Evolutionary conservation across 305 asterid species (phyloP).

Genomic region (Solanum aculeatissimum): DNA sequence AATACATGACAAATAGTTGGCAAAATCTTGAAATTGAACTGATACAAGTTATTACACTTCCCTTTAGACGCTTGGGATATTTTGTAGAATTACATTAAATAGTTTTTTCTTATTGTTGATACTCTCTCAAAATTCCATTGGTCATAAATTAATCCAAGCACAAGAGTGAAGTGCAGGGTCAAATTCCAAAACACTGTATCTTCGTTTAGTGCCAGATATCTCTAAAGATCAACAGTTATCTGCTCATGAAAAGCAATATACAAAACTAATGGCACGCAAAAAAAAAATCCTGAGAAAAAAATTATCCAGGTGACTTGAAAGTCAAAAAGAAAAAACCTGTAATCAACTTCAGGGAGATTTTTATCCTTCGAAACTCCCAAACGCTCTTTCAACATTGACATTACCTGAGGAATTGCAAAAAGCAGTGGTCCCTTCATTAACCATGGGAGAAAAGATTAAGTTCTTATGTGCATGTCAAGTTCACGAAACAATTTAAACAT

Average conservation of each 20-base stretch:
- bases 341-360: slow-evolving; percentile 76
- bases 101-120: background rate
- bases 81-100: background rate
- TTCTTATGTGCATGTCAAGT: background rate
- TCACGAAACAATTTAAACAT: background rate
- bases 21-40: background rate
- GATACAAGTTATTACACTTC: background rate
- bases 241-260: background rate
- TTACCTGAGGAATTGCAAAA: slow-evolving; percentile 48
- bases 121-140: background rate
- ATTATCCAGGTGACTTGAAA: background rate
- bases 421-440: slow-evolving; percentile 3
- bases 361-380: slow-evolving; percentile 45
- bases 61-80: background rate
- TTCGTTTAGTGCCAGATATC: background rate
- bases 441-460: background rate
- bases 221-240: background rate
- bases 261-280: background rate
- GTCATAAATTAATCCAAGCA: background rate
- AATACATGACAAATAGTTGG: background rate
- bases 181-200: background rate
- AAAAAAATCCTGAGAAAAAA: background rate
- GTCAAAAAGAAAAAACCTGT: slow-evolving; percentile 38
- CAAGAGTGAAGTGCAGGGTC: background rate
- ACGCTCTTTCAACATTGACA: slow-evolving; percentile 76